Base-by-base conservation (phyloP, 2,329 filamentous ascomycete species). In the Fusarium miscanthi region DNA sequence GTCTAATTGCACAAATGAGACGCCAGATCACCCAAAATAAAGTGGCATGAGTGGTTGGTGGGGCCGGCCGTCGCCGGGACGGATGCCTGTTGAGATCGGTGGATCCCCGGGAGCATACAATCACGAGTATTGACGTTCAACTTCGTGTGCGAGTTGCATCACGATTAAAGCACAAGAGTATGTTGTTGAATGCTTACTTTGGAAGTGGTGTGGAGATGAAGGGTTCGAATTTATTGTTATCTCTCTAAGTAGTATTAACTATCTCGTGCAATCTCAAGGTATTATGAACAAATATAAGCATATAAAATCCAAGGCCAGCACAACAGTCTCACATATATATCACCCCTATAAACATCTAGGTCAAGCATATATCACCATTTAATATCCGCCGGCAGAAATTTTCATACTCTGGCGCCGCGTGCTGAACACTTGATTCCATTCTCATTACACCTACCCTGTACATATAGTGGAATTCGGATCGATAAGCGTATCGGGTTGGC, bases 1-100 rank as follows among this genome's bases (percentile, higher is more conserved):
- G 43, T 33, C 38, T 63, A 70, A 61, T 68, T 42, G 60, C 41
- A 40, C 59, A 56, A 66, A 61, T 54, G 40, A 72, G 37, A 35
- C 45, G 43, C 58, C 57, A 54, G 43, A 54, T 49, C 38, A 48
- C 14, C 40, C 38, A 49, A n/a, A 59, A 51, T 66, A 73, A 62
- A 61, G 71, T 74, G 71, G 71, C 63, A 71, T 58, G 46, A 69
- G 59, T 70, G 42, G 53, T 43, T 68, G 25, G 69, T 73, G 74
- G 75, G 73, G 74, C 74, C 74, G 73, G 64, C 49, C 66, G 45
- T 68, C 73, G 46, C 71, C 70, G 64, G 69, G 40, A 48, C 64
- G 58, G 74, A 62, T 41, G 61, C 25, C 58, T 43, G 67, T 49
- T 61, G 30, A 41, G 43, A 46, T 46, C 25, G 31, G 70, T 75